These are phyloP conservation scores for Nepenthes alata DNA, from an alignment of 179 eudicot genomes.

Conservation along the genomic window DNA sequence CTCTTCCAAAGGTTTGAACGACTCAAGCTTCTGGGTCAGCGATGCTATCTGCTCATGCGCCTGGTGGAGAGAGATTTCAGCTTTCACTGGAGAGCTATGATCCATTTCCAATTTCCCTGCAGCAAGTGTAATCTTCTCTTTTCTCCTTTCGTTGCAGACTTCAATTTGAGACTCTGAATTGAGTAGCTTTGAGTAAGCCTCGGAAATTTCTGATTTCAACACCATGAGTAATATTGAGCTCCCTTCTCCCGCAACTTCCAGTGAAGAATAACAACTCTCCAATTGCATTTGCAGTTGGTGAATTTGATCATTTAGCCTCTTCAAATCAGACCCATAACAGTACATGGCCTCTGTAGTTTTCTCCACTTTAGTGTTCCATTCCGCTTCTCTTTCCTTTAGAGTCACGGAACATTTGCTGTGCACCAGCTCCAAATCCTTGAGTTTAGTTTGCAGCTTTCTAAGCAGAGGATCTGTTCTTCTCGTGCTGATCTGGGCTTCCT, in stretches of 20 bases:
- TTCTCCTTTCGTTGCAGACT: constrained; percentile 7
- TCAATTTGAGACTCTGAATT: constrained; percentile 23
- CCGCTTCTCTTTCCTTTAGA: constrained; percentile 61
- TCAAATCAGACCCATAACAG: constrained; percentile 31
- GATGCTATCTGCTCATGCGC: constrained; percentile 33
- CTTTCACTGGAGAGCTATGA: constrained; percentile 18
- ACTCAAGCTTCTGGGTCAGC: constrained; percentile 36
- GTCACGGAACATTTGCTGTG: constrained; percentile 48
- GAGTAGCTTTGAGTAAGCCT: constrained; percentile 25
- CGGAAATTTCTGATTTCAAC: constrained; percentile 46
- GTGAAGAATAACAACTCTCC: constrained; percentile 47
- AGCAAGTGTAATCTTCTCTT: constrained; percentile 20
- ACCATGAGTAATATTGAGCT: constrained; percentile 46
- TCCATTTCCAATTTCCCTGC: constrained; percentile 26
- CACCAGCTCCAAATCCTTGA: constrained; percentile 53
- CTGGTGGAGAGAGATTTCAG: constrained; percentile 23
- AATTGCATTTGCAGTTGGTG: constrained; percentile 40
- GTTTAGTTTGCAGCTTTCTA: constrained; percentile 56
- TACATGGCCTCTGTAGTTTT: constrained; percentile 35
- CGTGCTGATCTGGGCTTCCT: constrained; percentile 69
- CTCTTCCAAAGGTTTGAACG: constrained; percentile 27
- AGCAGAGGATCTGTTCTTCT: constrained; percentile 43
- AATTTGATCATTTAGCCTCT: constrained; percentile 31
- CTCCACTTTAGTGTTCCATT: constrained; percentile 53
- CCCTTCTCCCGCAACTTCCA: constrained; percentile 59